Percentiles rank a stretch among this genome's conserved stretches.
These are phyloP conservation scores for Vitis rotundifolia DNA, from an alignment of 164 flowering plant species.

Conservation along the genomic window DNA sequence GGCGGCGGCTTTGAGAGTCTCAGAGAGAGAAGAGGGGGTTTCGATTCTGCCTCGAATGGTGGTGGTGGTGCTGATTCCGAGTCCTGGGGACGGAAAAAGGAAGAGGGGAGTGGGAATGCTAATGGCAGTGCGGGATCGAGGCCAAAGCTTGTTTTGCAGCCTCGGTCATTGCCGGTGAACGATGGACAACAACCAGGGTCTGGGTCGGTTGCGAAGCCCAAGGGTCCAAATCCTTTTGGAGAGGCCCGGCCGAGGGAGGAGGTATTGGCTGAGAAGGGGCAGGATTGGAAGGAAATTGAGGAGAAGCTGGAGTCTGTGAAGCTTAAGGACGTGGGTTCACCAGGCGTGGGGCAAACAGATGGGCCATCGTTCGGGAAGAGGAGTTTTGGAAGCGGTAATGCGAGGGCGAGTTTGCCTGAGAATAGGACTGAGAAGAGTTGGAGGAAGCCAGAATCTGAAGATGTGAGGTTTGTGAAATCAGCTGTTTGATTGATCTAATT, in stretches of 20 bases:
- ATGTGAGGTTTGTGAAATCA: slow-evolving; percentile 29
- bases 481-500: background rate
- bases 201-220: slow-evolving; percentile 34
- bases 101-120: slow-evolving; percentile 24
- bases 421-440: slow-evolving; percentile 52
- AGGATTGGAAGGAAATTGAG: slow-evolving; percentile 93
- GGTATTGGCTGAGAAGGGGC: slow-evolving; percentile 87
- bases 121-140: slow-evolving; percentile 28
- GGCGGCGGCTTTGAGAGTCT: slow-evolving; percentile 42
- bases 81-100: slow-evolving; percentile 50
- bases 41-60: slow-evolving; percentile 17
- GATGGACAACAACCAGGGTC: slow-evolving; percentile 28
- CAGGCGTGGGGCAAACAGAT: slow-evolving; percentile 18
- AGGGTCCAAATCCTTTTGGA: slow-evolving; percentile 82
- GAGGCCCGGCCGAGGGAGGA: slow-evolving; percentile 98
- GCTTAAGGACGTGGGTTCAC: slow-evolving; percentile 50
- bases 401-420: slow-evolving; percentile 27
- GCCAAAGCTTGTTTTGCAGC: slow-evolving; percentile 83
- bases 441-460: slow-evolving; percentile 56
- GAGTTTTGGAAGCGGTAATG: slow-evolving; percentile 48
- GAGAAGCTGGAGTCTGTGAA: slow-evolving; percentile 71
- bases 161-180: slow-evolving; percentile 56
- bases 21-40: slow-evolving; percentile 32
- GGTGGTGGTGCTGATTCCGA: slow-evolving; percentile 40
- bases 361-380: slow-evolving; percentile 33